Evolutionary conservation across 2,329 filamentous ascomycete genomes (phyloP), one percentile per base, ranked within the genome.

Genomic region (Ophiostoma perfectum): DNA sequence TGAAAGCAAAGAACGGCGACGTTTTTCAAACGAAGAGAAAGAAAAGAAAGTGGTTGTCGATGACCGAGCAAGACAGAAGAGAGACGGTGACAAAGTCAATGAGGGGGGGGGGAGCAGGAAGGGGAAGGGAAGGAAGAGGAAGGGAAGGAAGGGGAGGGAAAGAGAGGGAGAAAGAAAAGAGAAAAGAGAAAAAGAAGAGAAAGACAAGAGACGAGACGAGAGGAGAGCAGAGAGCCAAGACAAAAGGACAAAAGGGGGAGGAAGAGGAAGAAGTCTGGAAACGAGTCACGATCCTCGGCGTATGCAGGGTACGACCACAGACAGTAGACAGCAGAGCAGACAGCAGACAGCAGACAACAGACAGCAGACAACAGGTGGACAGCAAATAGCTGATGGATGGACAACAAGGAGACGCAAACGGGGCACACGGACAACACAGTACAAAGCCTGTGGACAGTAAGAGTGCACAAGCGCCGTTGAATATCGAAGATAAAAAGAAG

Each of bases 1-100:
- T n/a, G 45, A 55, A 66, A 41, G 14, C 11, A 70, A 64, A 36
- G 66, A 36, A 41, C 63, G 63, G 60, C 60, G 39, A 68, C 41
- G 62, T 44, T 41, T 27, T 36, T n/a, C 41, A 64, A 62, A 65
- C 42, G 66, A 58, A 44, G 63, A 42, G 55, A 64, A 39, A 63
- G 52, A 68, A 64, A 62, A 63, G 38, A 52, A 49, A 52, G 62
- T 27, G 49, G 49, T 4, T 42, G 60, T 44, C 60, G 60, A 63
- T 42, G 60, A 42, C 60, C 60, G 42, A 44, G 42, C 49, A 16
- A 64, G 27, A 66, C 27, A 27, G 65, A 27, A 66, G 47, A 47
- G 12, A 42, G 16, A 41, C 3, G 12, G 5, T 12, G n/a, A 6
- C n/a, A 12, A 18, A 27, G 39, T 11, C 12, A 39, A 41, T 5